These are phyloP conservation scores for Debaryomyces subglobosus DNA, from an alignment of 1,139 yeast genomes.

Conservation along the genomic window DNA sequence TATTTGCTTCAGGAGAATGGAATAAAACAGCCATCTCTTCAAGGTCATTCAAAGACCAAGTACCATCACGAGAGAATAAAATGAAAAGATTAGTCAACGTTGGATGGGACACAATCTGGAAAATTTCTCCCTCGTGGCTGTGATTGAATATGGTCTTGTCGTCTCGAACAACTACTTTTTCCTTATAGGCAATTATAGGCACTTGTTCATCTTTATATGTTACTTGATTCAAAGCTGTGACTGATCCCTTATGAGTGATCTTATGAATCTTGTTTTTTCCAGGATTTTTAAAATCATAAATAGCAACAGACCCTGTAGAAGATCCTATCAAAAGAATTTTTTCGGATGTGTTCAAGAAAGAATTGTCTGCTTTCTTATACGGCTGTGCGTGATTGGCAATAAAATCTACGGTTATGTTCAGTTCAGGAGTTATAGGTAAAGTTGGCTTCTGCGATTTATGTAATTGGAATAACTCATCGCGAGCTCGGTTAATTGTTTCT, in stretches of 20 bases:
- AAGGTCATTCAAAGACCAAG: constrained; percentile 35
- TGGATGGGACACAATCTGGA: constrained; percentile 37
- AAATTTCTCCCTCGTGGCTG: constrained; percentile 16
- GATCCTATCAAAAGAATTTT: constrained; percentile 24
- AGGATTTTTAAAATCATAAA: constrained; percentile 16
- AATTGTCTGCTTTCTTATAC: constrained; percentile 19
- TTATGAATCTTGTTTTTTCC: constrained; percentile 14
- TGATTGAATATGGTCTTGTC: constrained; percentile 7
- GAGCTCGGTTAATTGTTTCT: constrained; percentile 33
- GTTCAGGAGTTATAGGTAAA: constrained; percentile 27
- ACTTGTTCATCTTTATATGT: constrained; percentile 13
- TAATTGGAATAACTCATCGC: constrained; percentile 39
- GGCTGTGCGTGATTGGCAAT: constrained; percentile 14
- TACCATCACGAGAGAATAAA: constrained; percentile 25
- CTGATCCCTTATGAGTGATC: constrained; percentile 19
- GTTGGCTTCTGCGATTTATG: constrained; percentile 48
- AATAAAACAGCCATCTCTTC: constrained; percentile 12
- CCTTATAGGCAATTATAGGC: constrained; percentile 26
- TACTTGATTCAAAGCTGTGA: constrained; percentile 20
- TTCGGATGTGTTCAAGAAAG: constrained; percentile 15
- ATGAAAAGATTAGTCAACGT: constrained; percentile 31
- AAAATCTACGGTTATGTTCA: constrained; percentile 14
- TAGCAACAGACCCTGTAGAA: constrained; percentile 27
- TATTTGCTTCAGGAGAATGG: constrained; percentile 14
- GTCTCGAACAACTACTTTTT: constrained; percentile 20